These are phyloP conservation scores for Hansenula sp. DNA, from an alignment of 1,139 yeast genomes.

Conservation along the genomic window DNA sequence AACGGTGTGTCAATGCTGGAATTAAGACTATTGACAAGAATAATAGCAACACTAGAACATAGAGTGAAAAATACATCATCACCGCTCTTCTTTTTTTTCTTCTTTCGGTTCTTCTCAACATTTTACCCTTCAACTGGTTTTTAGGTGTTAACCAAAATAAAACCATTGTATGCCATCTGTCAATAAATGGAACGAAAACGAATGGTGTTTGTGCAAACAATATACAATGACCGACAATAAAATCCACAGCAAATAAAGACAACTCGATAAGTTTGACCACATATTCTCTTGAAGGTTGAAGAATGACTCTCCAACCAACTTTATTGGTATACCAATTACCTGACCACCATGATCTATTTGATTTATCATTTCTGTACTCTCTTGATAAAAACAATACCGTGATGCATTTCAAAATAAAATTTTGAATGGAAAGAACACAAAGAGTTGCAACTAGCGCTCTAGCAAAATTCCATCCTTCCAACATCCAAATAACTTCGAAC, in stretches of 20 bases:
- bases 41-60: slow-evolving; percentile 34
- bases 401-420: slow-evolving; percentile 44
- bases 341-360: slow-evolving; percentile 83
- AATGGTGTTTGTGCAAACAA: slow-evolving; percentile 60
- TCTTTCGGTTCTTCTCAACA: slow-evolving; percentile 33
- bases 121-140: slow-evolving; percentile 40
- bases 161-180: slow-evolving; percentile 75
- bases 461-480: slow-evolving; percentile 62
- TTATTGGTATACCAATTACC: slow-evolving; percentile 70
- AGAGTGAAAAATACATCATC: slow-evolving; percentile 38
- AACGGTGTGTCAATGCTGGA: slow-evolving; percentile 35
- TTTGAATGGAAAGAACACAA: slow-evolving; percentile 53
- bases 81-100: slow-evolving; percentile 34
- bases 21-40: slow-evolving; percentile 36
- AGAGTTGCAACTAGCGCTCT: slow-evolving; percentile 56
- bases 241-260: slow-evolving; percentile 68
- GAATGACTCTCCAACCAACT: slow-evolving; percentile 52
- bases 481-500: slow-evolving; percentile 58
- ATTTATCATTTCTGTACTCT: slow-evolving; percentile 51
- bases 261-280: slow-evolving; percentile 66
- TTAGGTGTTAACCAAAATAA: slow-evolving; percentile 79
- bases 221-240: slow-evolving; percentile 61
- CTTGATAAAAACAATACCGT: slow-evolving; percentile 49
- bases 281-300: slow-evolving; percentile 70
- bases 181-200: slow-evolving; percentile 64